Percentiles rank a stretch among this genome's conserved stretches.
phyloP scores from a whole-genome alignment of 2,329 filamentous ascomycete species.

The Tolypocladium paradoxum region DNA sequence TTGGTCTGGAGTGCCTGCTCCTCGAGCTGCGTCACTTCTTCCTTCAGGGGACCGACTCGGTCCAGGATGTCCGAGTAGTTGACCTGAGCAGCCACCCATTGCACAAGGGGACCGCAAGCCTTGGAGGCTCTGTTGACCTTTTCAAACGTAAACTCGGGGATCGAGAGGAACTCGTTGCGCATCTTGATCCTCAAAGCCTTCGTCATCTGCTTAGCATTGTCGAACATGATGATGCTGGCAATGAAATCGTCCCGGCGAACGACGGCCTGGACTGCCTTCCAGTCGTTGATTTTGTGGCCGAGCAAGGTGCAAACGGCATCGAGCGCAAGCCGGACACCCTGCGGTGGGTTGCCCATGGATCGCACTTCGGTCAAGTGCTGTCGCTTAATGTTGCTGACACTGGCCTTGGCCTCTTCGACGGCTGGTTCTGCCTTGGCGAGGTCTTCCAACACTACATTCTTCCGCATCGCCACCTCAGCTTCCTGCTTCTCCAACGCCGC shows the following conservation, averaged over 20 bases:
- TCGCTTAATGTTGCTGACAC: constrained; percentile 96
- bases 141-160: constrained; percentile 93
- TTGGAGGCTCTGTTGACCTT: constrained; percentile 93
- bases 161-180: constrained; percentile 83
- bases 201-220: constrained; percentile 94
- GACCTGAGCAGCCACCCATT: constrained; percentile 95
- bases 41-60: constrained; percentile 80
- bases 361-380: constrained; percentile 95
- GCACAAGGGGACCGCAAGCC: constrained; percentile 90
- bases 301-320: constrained; percentile 95
- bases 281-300: constrained; percentile 79
- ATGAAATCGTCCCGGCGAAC: constrained; percentile 94
- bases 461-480: constrained; percentile 70
- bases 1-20: constrained; percentile 85
- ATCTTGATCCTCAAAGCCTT: constrained; percentile 71
- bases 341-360: constrained; percentile 88
- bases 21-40: constrained; percentile 80
- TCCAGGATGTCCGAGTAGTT: constrained; percentile 97
- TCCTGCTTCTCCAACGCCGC: constrained; percentile 81
- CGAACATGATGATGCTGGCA: constrained; percentile 91
- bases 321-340: constrained; percentile 81
- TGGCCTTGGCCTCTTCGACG: constrained; percentile 84
- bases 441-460: constrained; percentile 76
- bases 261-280: constrained; percentile 84
- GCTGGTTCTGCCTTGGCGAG: constrained; percentile 87